Conservation (phyloP, 345 rosid genomes). For the Alliaria petiolata region DNA sequence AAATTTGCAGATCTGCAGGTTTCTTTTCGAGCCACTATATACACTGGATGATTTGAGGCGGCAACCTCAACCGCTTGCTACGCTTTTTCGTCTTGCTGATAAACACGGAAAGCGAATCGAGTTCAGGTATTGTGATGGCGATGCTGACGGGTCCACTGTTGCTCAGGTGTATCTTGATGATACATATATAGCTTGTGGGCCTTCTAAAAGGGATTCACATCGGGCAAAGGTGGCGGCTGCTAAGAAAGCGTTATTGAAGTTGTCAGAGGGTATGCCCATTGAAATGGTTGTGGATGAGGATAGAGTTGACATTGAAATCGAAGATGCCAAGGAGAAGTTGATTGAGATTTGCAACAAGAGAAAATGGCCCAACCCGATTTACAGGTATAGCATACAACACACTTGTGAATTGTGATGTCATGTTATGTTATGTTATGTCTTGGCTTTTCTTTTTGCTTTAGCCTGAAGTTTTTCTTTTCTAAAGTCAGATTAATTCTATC, state of each 20-base stretch:
- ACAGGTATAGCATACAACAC: slow-evolving; percentile 32
- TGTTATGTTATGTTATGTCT: too few species aligned
- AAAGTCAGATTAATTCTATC: not conserved
- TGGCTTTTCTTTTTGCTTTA: too few species aligned
- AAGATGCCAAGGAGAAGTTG: slow-evolving; percentile 54
- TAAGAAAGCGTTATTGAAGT: slow-evolving; percentile 38
- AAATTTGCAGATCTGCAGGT: slow-evolving; percentile 49
- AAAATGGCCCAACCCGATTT: slow-evolving; percentile 55
- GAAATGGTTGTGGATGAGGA: not conserved
- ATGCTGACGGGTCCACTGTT: not conserved
- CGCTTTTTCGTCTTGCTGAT: slow-evolving; percentile 47
- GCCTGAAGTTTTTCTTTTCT: not conserved
- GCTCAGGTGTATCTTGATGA: slow-evolving; percentile 52
- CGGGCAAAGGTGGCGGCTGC: slow-evolving; percentile 52
- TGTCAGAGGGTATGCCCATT: slow-evolving; percentile 22
- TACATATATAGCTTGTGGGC: slow-evolving; percentile 36
- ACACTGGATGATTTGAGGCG: slow-evolving; percentile 42
- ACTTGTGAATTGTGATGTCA: not conserved
- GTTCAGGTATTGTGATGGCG: slow-evolving; percentile 25
- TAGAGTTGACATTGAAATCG: slow-evolving; percentile 30
- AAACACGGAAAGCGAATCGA: slow-evolving; percentile 47
- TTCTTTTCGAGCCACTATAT: slow-evolving; percentile 57
- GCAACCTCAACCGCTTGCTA: slow-evolving; percentile 51
- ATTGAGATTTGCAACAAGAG: slow-evolving; percentile 45
- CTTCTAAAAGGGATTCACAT: slow-evolving; percentile 33